These are phyloP conservation scores for Kwoniella shivajii DNA, from an alignment of 1,284 basidiomycete species.

Conservation along the genomic window DNA sequence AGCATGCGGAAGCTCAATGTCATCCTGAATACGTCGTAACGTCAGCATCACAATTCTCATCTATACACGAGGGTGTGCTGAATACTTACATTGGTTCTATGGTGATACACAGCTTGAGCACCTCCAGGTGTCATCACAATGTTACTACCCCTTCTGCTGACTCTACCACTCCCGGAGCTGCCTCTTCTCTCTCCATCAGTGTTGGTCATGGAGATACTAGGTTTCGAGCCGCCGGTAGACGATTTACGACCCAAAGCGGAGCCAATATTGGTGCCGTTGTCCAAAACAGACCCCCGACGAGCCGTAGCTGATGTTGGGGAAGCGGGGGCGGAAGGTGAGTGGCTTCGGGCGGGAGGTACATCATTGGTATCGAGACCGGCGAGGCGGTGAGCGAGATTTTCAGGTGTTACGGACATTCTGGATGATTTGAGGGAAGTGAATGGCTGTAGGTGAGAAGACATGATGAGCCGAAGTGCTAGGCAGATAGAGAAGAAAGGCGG, in stretches of 20 bases:
- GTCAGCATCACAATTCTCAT: background rate
- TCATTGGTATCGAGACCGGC: slow-evolving; percentile 12
- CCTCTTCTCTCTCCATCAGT: slow-evolving; percentile 20
- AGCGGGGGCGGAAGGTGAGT: slow-evolving; percentile 8
- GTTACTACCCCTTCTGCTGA: slow-evolving; percentile 56
- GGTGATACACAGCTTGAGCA: slow-evolving; percentile 72
- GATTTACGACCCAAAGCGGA: slow-evolving; percentile 38
- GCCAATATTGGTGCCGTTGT: slow-evolving; percentile 51
- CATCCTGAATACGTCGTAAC: slow-evolving; percentile 33
- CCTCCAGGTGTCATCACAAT: slow-evolving; percentile 70
- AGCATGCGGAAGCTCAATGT: slow-evolving; percentile 53
- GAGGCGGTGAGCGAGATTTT: slow-evolving; percentile 14
- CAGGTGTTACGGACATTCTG: slow-evolving; percentile 16
- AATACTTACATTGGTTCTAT: slow-evolving; percentile 48
- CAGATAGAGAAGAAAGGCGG: background rate
- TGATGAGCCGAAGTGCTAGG: background rate
- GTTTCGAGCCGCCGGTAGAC: slow-evolving; percentile 17
- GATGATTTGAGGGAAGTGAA: slow-evolving; percentile 6
- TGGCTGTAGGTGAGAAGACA: slow-evolving; percentile 12
- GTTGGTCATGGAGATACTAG: slow-evolving; percentile 17
- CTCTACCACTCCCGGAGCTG: slow-evolving; percentile 15
- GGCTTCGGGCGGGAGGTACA: slow-evolving; percentile 1
- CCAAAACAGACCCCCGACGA: slow-evolving; percentile 24
- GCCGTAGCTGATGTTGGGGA: slow-evolving; percentile 4
- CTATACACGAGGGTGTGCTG: background rate